A percentile compares a stretch with the other conserved stretches of the same genome.
Evolutionary conservation across 192 early-diverging fungal genomes (phyloP).

Genomic region (Lobulomyces angularis): DNA sequence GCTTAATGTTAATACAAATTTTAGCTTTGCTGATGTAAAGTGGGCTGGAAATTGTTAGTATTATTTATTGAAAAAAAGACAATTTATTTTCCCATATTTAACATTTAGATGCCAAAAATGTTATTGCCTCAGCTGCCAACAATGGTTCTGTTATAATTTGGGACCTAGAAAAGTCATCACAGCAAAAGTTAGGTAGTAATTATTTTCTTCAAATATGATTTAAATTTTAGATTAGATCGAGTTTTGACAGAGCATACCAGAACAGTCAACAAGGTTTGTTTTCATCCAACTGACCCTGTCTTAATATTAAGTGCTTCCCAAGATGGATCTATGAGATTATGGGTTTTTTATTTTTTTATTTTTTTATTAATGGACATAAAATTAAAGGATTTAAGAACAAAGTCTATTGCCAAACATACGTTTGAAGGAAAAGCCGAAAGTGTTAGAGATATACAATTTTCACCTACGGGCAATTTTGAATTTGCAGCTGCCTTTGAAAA

Average conservation of each 20-base stretch:
- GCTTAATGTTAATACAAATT: slow-evolving; percentile 36
- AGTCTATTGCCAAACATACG: slow-evolving; percentile 25
- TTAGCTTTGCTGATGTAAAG: slow-evolving; percentile 60
- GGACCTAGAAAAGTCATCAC: slow-evolving; percentile 41
- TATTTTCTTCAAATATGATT: slow-evolving; percentile 1
- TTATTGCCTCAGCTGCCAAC: slow-evolving; percentile 55
- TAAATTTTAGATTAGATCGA: slow-evolving; percentile 23
- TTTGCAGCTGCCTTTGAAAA: slow-evolving; percentile 75
- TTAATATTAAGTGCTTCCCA: slow-evolving; percentile 65
- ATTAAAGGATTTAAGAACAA: slow-evolving; percentile 48
- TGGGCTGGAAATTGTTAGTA: slow-evolving; percentile 54
- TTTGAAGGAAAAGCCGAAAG: slow-evolving; percentile 66
- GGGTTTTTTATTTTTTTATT: slow-evolving; percentile 31
- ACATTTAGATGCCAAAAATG: background rate
- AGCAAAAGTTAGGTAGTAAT: slow-evolving; percentile 24
- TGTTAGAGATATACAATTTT: slow-evolving; percentile 72
- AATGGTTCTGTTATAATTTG: slow-evolving; percentile 63
- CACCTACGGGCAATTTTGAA: slow-evolving; percentile 39
- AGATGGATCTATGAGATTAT: slow-evolving; percentile 61
- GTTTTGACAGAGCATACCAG: slow-evolving; percentile 57
- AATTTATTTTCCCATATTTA: background rate
- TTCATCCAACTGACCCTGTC: slow-evolving; percentile 55
- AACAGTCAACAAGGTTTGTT: slow-evolving; percentile 64
- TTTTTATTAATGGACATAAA: no score
- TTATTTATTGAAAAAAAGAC: background rate